Evolutionary conservation across 306 rosid genomes (phyloP).

Genomic region (Astragalus membranaceus): DNA sequence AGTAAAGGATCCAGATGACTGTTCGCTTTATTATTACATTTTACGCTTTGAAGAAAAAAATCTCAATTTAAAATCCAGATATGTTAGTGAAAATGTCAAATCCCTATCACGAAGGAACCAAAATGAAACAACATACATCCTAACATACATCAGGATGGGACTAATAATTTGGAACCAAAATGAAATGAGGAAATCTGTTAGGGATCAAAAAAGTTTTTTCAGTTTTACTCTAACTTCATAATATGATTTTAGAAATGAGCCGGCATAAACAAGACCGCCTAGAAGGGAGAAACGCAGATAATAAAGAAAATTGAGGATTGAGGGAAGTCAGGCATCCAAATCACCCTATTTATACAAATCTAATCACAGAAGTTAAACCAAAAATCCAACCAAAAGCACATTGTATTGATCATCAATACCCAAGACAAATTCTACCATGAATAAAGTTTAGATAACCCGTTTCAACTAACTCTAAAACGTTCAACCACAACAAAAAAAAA

Average conservation of each 20-base stretch:
- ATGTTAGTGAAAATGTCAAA: neutral
- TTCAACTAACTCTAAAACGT: neutral
- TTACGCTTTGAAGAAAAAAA: neutral
- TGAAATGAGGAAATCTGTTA: neutral
- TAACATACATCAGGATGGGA: neutral
- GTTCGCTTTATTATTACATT: neutral
- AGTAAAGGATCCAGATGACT: neutral
- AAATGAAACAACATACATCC: neutral
- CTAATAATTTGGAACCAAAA: neutral
- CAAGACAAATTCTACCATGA: neutral
- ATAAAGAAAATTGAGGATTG: neutral
- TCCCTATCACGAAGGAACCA: neutral
- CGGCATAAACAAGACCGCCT: neutral
- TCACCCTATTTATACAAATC: neutral
- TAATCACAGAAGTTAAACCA: neutral
- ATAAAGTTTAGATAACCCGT: neutral
- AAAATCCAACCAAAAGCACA: neutral
- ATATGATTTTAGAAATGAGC: neutral
- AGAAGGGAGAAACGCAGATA: neutral
- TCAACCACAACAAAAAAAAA: too few relatives aligned
- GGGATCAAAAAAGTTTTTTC: neutral
- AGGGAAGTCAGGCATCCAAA: neutral
- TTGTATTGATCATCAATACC: neutral
- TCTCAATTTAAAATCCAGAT: neutral
- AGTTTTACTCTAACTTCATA: neutral